These are phyloP conservation scores for Microsporum canis DNA, from an alignment of 2,329 filamentous ascomycete genomes.

Conservation along the genomic window DNA sequence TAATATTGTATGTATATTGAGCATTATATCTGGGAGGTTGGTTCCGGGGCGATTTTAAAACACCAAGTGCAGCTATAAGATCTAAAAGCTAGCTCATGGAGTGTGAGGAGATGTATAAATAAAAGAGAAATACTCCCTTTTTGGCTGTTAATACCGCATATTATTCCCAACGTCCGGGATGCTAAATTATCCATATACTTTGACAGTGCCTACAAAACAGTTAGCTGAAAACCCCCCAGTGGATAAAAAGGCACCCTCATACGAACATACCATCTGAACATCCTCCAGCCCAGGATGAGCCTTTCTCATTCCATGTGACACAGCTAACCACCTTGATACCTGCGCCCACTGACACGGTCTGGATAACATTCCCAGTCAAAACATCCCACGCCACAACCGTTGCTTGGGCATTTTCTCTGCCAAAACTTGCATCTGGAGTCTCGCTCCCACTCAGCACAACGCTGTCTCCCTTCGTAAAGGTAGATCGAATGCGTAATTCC, in stretches of 20 bases:
- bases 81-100: background rate
- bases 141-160: background rate
- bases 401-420: conserved; percentile 18
- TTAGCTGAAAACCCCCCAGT: background rate
- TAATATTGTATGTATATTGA: background rate
- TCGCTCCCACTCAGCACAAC: conserved; percentile 76
- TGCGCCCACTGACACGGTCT: conserved; percentile 42
- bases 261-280: conserved; percentile 31
- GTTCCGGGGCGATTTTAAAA: background rate
- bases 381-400: conserved; percentile 63
- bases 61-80: background rate
- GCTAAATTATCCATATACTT: conserved; percentile 6
- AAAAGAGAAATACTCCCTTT: background rate
- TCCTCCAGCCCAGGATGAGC: conserved; percentile 30
- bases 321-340: conserved; percentile 35
- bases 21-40: conserved; percentile 1
- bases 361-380: conserved; percentile 56
- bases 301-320: conserved; percentile 36
- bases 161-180: background rate
- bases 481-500: conserved; percentile 61
- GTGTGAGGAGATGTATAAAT: background rate
- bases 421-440: conserved; percentile 41
- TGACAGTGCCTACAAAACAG: conserved; percentile 5
- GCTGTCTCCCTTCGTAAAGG: conserved; percentile 64
- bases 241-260: background rate